Base-by-base conservation (phyloP, 306 rosid species). In the Crotalaria pallida region DNA sequence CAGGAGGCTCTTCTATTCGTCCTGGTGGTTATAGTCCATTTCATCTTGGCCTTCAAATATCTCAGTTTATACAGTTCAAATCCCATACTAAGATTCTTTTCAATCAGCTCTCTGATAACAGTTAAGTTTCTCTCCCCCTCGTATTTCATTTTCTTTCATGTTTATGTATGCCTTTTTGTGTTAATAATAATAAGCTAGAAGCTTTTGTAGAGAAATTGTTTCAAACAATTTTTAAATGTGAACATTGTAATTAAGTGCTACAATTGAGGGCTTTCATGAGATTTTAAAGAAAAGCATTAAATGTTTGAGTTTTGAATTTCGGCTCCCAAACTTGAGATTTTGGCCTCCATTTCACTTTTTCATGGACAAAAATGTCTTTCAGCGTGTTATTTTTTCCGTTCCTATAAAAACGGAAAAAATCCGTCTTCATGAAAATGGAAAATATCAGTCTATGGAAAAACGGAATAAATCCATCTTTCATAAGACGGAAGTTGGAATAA, bases 11-110 rank as follows among this genome's bases (percentile, higher is more conserved):
- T 1, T 77, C 97, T 1, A 88, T 93, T 75, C 81, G 85, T 57
- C 81, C 77, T 0, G 90, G 87, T 12, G 98, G 97, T 53, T 88
- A 33, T 69, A 85, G 88, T 82, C 97, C 98, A 15, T 84, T 93
- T 70, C 66, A 88, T 79, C 88, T 93, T 65, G 92, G 87, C 6
- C 71, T 87, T 74, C 98, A 93, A 72, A 56, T 87, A 2, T 70
- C 86, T 33, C 98, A 93, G 56, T 93, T 93, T 83, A 17, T 58
- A 62, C 81, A 77, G 40, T 85, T 93, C 84, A 90, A 93, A 73
- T 84, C 88, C 44, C 86, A 64, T 21, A 79, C 84, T 60, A 36
- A 73, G 13, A 72, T 71, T 77, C 90, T 94, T 31, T 83, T 77
- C 79, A 81, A 76, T 24, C 90, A 80, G 60, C 80, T 73, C 50